Conservation (phyloP, 176 grass and related monocot species). For the Cenchrus americanus region DNA sequence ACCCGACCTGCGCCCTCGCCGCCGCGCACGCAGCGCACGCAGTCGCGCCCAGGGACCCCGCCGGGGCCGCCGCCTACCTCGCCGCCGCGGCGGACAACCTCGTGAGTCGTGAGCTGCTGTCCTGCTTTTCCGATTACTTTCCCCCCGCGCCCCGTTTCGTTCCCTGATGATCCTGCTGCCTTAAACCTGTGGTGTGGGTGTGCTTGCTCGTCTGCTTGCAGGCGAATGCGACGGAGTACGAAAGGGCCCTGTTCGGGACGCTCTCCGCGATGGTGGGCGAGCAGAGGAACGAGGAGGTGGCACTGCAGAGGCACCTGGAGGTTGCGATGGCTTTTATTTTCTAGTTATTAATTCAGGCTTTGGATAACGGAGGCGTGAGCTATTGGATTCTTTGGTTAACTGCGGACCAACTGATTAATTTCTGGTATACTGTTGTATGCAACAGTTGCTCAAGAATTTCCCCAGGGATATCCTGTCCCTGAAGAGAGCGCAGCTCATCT, state of each 20-base stretch:
- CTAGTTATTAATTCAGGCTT: neutral
- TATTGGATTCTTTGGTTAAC: neutral
- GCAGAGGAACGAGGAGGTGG: slow-evolving; percentile 42
- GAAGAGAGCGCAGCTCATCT: slow-evolving; percentile 60
- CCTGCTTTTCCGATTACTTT: neutral
- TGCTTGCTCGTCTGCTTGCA: neutral
- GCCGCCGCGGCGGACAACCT: slow-evolving; percentile 51
- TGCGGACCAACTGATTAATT: neutral
- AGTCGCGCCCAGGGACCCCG: slow-evolving; percentile 40
- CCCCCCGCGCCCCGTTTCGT: neutral
- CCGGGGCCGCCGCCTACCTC: slow-evolving; percentile 43
- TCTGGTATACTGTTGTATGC: neutral
- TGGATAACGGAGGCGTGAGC: neutral
- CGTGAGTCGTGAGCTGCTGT: slow-evolving; percentile 55
- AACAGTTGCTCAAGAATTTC: slow-evolving; percentile 60
- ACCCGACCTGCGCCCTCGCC: slow-evolving; percentile 63
- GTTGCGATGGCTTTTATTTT: slow-evolving; percentile 22
- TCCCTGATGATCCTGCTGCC: neutral
- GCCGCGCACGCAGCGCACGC: slow-evolving; percentile 54
- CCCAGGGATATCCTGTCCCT: slow-evolving; percentile 72
- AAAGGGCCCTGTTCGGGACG: slow-evolving; percentile 57
- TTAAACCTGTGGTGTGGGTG: neutral
- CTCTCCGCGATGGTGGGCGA: slow-evolving; percentile 53
- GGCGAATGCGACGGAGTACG: slow-evolving; percentile 58
- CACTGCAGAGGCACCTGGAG: slow-evolving; percentile 54